Conservation (phyloP, 2,329 filamentous ascomycete genomes). For the Huntiella abstrusa region DNA sequence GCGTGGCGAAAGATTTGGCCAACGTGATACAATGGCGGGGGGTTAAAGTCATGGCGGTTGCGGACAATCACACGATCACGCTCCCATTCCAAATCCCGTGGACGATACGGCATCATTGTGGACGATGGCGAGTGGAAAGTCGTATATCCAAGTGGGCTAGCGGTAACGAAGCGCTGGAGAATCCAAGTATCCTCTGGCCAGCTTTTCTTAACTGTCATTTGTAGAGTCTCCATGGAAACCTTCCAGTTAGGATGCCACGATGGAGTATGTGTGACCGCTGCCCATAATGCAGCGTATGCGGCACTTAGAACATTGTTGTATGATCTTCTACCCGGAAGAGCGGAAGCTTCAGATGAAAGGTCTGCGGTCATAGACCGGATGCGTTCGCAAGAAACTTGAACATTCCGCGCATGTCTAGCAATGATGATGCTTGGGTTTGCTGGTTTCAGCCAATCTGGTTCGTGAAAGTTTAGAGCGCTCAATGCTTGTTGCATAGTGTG, state of each 20-base stretch:
- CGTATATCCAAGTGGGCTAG: not conserved
- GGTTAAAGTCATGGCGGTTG: not conserved
- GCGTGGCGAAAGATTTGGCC: constrained; percentile 74
- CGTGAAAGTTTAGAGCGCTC: constrained; percentile 24
- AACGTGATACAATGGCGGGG: constrained; percentile 21
- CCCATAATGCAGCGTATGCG: constrained; percentile 8
- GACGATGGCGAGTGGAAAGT: constrained; percentile 12
- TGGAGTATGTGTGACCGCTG: constrained; percentile 1
- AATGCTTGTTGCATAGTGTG: constrained; percentile 13
- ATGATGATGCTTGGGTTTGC: constrained; percentile 50
- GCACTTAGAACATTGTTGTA: constrained; percentile 5
- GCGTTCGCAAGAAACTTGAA: constrained; percentile 7
- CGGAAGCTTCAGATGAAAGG: not conserved
- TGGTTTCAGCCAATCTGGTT: constrained; percentile 38
- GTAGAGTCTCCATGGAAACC: not conserved
- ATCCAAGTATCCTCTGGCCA: constrained; percentile 11
- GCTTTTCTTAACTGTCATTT: not conserved
- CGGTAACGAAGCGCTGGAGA: constrained; percentile 6
- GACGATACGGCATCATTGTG: constrained; percentile 9
- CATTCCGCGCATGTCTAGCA: constrained; percentile 39
- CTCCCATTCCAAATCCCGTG: constrained; percentile 20
- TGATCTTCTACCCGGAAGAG: not conserved
- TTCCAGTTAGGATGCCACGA: constrained; percentile 2
- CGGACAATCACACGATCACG: constrained; percentile 15
- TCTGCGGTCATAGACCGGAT: constrained; percentile 7